Evolutionary conservation across 164 flowering plant genomes (phyloP), one percentile per base, ranked within the genome.

Genomic region (Euptelea pleiosperma): DNA sequence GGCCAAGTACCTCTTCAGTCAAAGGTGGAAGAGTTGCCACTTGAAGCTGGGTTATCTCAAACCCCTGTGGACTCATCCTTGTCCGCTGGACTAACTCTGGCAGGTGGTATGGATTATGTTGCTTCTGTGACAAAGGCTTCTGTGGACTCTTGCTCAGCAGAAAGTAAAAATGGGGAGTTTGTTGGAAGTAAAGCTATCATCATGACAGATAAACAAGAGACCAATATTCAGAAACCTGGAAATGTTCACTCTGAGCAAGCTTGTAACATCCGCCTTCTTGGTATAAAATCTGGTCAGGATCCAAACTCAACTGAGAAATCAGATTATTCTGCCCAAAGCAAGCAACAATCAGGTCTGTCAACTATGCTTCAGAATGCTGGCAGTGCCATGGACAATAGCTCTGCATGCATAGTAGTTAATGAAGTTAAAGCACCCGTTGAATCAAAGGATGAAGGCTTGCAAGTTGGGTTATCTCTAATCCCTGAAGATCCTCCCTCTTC

Each of bases 131-230:
- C 6, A 14, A 47, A 25, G 15, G 51, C 2, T 6, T 26, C 51
- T 24, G 3, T n/a, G 54, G 50, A 14, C 3, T 24, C 42, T 5
- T 15, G 31, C 14, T 42, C n/a, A 1, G 37, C 24, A 12, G 52
- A 58, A 24, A 33, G 11, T 10, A 34, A 37, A 30, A 0, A 3
- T 46, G 25, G 22, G n/a, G 39, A 9, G 33, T 29, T 56, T 2
- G 28, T 40, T 50, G 65, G 56, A 10, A 59, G n/a, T n/a, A n/a
- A n/a, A n/a, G n/a, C n/a, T n/a, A n/a, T n/a, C n/a, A n/a, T n/a
- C n/a, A n/a, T n/a, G n/a, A n/a, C 58, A 43, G 54, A 56, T 42
- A 60, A 54, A 51, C 70, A 51, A 45, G 78, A 60, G 35, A 61
- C 26, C 40, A 64, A 58, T 39, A 41, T 30, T 22, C 46, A 30